Evolutionary conservation across 345 rosid genomes (phyloP).

Genomic region (Carallia pectinifolia): DNA sequence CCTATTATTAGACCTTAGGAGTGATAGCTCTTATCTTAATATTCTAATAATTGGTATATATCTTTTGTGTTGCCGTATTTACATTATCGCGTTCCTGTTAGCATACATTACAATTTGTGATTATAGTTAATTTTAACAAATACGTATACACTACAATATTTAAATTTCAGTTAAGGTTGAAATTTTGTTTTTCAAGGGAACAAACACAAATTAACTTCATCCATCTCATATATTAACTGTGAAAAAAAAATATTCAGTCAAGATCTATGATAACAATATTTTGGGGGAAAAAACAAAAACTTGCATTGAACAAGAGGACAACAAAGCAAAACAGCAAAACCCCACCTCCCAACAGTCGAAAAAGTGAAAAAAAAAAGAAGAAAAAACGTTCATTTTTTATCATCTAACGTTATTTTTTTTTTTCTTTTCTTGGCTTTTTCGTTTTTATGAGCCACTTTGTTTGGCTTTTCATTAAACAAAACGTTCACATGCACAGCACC

Average conservation of each 20-base stretch:
- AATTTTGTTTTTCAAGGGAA: no score
- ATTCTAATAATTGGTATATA: no score
- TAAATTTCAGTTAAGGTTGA: no score
- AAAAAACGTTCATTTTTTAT: constrained; percentile 27
- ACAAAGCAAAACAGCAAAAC: constrained; percentile 20
- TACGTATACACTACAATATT: neutral
- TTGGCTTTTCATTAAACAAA: constrained; percentile 29
- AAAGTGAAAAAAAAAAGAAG: constrained; percentile 19
- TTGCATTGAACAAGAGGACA: neutral
- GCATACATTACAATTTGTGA: neutral
- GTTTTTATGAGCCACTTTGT: no score
- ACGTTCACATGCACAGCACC: constrained; percentile 60
- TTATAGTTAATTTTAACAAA: neutral
- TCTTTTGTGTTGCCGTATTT: no score
- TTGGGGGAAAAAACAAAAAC: neutral
- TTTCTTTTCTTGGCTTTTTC: neutral
- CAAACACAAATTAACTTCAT: no score
- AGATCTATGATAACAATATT: no score
- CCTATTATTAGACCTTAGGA: neutral
- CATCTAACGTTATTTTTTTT: neutral
- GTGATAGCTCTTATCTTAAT: no score
- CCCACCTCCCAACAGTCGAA: neutral
- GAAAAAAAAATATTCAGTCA: neutral
- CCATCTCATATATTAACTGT: neutral
- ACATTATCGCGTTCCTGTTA: no score